Conservation (phyloP, 768 basidiomycete species). For the Leccinum disarticulatum region DNA sequence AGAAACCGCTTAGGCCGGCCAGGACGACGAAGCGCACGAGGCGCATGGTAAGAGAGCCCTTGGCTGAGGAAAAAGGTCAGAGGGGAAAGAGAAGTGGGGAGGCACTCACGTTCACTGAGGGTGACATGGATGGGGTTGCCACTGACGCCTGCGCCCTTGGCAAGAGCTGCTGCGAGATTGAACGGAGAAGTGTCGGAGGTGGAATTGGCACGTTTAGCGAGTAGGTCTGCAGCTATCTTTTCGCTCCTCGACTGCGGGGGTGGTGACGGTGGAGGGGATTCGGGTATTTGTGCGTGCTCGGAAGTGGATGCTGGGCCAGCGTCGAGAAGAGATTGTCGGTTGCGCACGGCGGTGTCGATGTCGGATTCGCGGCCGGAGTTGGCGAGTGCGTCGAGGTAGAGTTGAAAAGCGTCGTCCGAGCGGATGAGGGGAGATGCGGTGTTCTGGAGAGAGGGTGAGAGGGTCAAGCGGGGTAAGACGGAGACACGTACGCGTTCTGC, state of each 20-base stretch:
- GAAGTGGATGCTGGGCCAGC: slow-evolving; percentile 27
- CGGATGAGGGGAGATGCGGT: slow-evolving; percentile 65
- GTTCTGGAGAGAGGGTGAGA: slow-evolving; percentile 44
- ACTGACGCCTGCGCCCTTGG: slow-evolving; percentile 43
- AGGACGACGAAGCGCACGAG: slow-evolving; percentile 62
- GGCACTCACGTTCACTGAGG: slow-evolving; percentile 72
- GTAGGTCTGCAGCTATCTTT: slow-evolving; percentile 42
- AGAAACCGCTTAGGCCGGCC: slow-evolving; percentile 59
- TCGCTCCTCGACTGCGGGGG: slow-evolving; percentile 37
- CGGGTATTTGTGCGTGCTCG: slow-evolving; percentile 14
- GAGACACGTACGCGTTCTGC: slow-evolving; percentile 70
- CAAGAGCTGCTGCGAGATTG: slow-evolving; percentile 42
- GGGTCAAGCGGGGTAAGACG: background rate
- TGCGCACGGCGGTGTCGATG: slow-evolving; percentile 63
- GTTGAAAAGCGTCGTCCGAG: slow-evolving; percentile 70
- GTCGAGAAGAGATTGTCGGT: slow-evolving; percentile 62
- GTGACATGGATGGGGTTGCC: slow-evolving; percentile 76
- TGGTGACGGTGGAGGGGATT: slow-evolving; percentile 5
- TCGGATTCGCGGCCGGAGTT: slow-evolving; percentile 56
- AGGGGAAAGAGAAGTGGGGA: background rate
- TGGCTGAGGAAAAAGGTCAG: slow-evolving; percentile 43
- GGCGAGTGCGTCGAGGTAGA: slow-evolving; percentile 71
- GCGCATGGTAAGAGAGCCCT: slow-evolving; percentile 63
- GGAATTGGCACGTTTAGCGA: slow-evolving; percentile 29
- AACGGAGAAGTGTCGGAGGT: slow-evolving; percentile 9